Conservation (phyloP, 1,284 basidiomycete genomes). For the Melampsora americana region DNA sequence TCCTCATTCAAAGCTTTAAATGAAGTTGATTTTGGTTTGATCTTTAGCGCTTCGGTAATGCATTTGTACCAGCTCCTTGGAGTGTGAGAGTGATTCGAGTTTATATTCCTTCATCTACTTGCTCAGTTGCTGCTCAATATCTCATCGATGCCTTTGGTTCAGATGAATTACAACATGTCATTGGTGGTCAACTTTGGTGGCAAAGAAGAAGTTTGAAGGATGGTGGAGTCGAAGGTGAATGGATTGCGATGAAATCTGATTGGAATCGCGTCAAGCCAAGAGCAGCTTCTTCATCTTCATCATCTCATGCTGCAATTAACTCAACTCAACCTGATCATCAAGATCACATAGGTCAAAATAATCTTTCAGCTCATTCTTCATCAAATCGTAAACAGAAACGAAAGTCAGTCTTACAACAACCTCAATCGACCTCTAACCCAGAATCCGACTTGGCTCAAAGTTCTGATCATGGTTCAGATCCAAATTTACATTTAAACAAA, state of each 20-base stretch:
- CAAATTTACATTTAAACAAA: not conserved
- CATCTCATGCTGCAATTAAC: not conserved
- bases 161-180: constrained; percentile 68
- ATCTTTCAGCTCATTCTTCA: not conserved
- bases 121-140: constrained; percentile 71
- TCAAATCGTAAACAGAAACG: not conserved
- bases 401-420: not conserved
- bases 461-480: not conserved
- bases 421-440: not conserved
- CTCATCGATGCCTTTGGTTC: constrained; percentile 81
- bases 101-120: constrained; percentile 64
- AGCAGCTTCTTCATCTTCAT: not conserved
- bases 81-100: constrained; percentile 70
- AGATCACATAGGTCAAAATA: not conserved
- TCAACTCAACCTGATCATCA: not conserved
- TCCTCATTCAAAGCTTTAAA: not conserved
- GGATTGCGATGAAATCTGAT: constrained; percentile 64
- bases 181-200: constrained; percentile 96
- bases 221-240: constrained; percentile 76
- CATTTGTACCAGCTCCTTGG: constrained; percentile 83
- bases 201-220: constrained; percentile 76
- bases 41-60: constrained; percentile 63
- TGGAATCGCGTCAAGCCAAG: not conserved
- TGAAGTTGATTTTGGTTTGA: not conserved
- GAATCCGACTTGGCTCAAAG: no score